Percentiles rank a stretch among this genome's conserved stretches.
Evolutionary conservation across 192 early-diverging fungal species (phyloP).

Genomic region (Podila clonocystis): DNA sequence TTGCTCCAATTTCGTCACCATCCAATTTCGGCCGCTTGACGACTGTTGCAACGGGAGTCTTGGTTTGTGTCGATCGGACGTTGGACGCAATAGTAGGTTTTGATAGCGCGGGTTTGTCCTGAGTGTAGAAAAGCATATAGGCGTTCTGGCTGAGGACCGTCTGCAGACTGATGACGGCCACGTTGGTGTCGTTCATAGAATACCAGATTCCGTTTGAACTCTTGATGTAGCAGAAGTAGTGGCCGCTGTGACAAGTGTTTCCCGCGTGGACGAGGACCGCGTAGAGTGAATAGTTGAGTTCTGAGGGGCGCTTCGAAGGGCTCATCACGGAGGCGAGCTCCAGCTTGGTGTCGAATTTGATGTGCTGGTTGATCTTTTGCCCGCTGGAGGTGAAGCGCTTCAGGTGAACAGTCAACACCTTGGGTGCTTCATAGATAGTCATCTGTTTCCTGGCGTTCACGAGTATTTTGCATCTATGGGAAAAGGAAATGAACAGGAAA

Average conservation of each 20-base stretch:
- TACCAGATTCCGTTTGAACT: conserved; percentile 83
- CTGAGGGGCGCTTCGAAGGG: conserved; percentile 26
- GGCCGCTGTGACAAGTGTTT: conserved; percentile 77
- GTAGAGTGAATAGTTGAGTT: conserved; percentile 69
- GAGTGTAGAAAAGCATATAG: conserved; percentile 88
- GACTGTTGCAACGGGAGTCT: neutral
- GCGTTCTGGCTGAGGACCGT: conserved; percentile 81
- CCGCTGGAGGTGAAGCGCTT: conserved; percentile 82
- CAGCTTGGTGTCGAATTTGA: conserved; percentile 71
- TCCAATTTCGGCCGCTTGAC: conserved; percentile 33
- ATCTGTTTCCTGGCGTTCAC: conserved; percentile 86
- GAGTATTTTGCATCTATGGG: conserved; percentile 72
- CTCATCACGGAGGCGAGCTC: conserved; percentile 73
- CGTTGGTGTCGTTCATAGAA: conserved; percentile 78
- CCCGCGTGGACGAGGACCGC: conserved; percentile 88
- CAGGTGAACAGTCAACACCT: conserved; percentile 79
- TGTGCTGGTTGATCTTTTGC: conserved; percentile 71
- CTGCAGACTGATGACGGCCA: conserved; percentile 70
- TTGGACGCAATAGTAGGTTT: conserved; percentile 8
- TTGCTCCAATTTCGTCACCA: conserved; percentile 43
- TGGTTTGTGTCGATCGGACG: neutral
- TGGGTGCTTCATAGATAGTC: conserved; percentile 77
- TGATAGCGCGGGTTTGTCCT: conserved; percentile 17
- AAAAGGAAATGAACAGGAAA: neutral
- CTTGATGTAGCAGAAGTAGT: conserved; percentile 89